Evolutionary conservation across 108 stramenopile species (phyloP).

Genomic region (Nitzschia palea): DNA sequence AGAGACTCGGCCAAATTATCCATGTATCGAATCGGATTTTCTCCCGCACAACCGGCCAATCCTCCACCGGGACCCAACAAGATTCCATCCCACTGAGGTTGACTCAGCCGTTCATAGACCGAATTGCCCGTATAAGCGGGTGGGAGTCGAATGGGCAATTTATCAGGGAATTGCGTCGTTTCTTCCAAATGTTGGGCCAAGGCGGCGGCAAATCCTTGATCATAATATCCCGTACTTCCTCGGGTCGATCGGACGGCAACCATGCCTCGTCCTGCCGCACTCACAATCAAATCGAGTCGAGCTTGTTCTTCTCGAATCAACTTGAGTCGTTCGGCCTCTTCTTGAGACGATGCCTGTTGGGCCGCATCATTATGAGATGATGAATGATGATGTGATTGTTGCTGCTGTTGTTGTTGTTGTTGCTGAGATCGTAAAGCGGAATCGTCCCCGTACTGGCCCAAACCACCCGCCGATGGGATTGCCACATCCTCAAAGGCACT

Average conservation of each 20-base stretch:
- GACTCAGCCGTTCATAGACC: slow-evolving; percentile 25
- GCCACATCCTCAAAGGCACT: slow-evolving; percentile 21
- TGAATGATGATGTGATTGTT: background rate
- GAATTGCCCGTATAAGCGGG: background rate
- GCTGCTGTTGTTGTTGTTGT: slow-evolving; percentile 21
- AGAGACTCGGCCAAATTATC: slow-evolving; percentile 76
- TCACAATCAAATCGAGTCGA: slow-evolving; percentile 49
- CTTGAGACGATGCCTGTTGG: too few species aligned
- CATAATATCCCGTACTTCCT: slow-evolving; percentile 48
- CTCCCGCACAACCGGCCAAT: slow-evolving; percentile 58
- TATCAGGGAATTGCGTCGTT: slow-evolving; percentile 43
- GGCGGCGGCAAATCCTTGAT: slow-evolving; percentile 60
- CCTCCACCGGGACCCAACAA: slow-evolving; percentile 42
- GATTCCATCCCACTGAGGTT: slow-evolving; percentile 54
- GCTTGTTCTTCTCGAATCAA: slow-evolving; percentile 41
- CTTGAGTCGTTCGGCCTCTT: slow-evolving; percentile 28
- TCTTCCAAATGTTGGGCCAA: slow-evolving; percentile 48
- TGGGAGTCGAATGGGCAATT: slow-evolving; percentile 20
- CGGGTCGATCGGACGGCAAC: slow-evolving; percentile 52
- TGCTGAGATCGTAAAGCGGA: background rate
- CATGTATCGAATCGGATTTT: slow-evolving; percentile 61
- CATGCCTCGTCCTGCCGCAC: slow-evolving; percentile 48
- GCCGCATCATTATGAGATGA: background rate
- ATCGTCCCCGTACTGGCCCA: slow-evolving; percentile 2
- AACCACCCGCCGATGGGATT: background rate